Conservation (phyloP, 2,329 filamentous ascomycete species). For the Calonectria honghensis region DNA sequence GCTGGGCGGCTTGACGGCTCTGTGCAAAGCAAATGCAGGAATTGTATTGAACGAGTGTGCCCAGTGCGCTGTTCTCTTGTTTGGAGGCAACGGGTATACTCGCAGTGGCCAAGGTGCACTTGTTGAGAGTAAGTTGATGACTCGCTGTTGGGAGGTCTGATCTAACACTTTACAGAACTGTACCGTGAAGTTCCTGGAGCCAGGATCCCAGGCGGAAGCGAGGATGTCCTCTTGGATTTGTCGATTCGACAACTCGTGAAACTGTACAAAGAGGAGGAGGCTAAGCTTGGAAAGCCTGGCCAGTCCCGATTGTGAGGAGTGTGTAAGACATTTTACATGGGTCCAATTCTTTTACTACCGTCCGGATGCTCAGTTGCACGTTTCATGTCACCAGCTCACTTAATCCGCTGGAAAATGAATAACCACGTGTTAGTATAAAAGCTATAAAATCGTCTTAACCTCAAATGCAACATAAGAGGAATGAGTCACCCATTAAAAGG, state of each 20-base stretch:
- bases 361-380: too few relatives aligned
- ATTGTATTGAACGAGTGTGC: constrained; percentile 84
- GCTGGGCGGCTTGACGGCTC: constrained; percentile 82
- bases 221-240: constrained; percentile 52
- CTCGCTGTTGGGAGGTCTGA: constrained; percentile 17
- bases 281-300: not conserved
- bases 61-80: constrained; percentile 80
- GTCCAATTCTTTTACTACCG: too few relatives aligned
- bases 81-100: constrained; percentile 85
- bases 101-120: constrained; percentile 82
- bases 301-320: constrained; percentile 9
- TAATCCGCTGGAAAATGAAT: not conserved
- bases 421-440: not conserved
- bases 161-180: constrained; percentile 45
- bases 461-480: not conserved
- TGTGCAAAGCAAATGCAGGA: constrained; percentile 83
- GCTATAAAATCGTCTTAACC: not conserved
- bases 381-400: not conserved
- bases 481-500: too few relatives aligned
- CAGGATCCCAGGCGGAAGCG: constrained; percentile 51
- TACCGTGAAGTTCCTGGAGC: constrained; percentile 56
- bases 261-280: constrained; percentile 35
- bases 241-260: constrained; percentile 52
- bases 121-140: constrained; percentile 75
- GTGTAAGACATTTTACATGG: not conserved